phyloP scores from a whole-genome alignment of 2,329 filamentous ascomycete species.

The Dactylonectria macrodidyma region DNA sequence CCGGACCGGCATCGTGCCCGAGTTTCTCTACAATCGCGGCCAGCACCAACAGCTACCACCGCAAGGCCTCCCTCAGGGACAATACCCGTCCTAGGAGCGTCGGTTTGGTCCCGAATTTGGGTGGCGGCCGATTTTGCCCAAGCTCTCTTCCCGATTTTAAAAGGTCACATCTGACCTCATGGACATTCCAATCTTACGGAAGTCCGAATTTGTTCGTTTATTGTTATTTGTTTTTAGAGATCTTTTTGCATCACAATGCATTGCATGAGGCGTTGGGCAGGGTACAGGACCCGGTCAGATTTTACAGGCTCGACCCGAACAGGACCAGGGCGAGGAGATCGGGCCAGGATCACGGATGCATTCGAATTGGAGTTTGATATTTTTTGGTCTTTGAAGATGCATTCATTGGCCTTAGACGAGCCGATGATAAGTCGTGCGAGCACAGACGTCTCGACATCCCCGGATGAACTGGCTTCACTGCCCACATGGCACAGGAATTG shows the following conservation, averaged over 20 bases:
- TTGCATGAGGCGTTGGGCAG: slow-evolving; percentile 49
- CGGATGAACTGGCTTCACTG: slow-evolving; percentile 13
- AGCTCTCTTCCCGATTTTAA: slow-evolving; percentile 17
- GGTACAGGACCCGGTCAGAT: slow-evolving; percentile 32
- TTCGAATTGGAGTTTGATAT: slow-evolving; percentile 30
- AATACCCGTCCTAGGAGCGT: slow-evolving; percentile 55
- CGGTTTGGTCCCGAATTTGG: slow-evolving; percentile 33
- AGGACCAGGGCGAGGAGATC: slow-evolving; percentile 18
- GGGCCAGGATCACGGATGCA: slow-evolving; percentile 22
- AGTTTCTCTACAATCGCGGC: slow-evolving; percentile 62
- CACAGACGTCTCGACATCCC: slow-evolving; percentile 13
- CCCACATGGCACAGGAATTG: slow-evolving; percentile 3
- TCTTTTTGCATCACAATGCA: slow-evolving; percentile 45
- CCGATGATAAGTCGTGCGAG: slow-evolving; percentile 13
- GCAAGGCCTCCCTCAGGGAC: slow-evolving; percentile 51
- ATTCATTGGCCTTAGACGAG: slow-evolving; percentile 17
- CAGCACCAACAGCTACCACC: slow-evolving; percentile 47
- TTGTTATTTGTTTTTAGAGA: slow-evolving; percentile 34
- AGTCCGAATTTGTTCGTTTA: slow-evolving; percentile 34
- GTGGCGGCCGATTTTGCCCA: slow-evolving; percentile 1
- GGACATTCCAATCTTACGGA: slow-evolving; percentile 1
- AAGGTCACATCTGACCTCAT: slow-evolving; percentile 21
- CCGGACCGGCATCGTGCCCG: slow-evolving; percentile 79
- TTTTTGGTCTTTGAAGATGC: slow-evolving; percentile 13
- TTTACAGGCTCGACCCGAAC: slow-evolving; percentile 17